Evolutionary conservation across 2,329 filamentous ascomycete species (phyloP), one percentile per base, ranked within the genome.

Genomic region (Ambrosiella cleistominuta): DNA sequence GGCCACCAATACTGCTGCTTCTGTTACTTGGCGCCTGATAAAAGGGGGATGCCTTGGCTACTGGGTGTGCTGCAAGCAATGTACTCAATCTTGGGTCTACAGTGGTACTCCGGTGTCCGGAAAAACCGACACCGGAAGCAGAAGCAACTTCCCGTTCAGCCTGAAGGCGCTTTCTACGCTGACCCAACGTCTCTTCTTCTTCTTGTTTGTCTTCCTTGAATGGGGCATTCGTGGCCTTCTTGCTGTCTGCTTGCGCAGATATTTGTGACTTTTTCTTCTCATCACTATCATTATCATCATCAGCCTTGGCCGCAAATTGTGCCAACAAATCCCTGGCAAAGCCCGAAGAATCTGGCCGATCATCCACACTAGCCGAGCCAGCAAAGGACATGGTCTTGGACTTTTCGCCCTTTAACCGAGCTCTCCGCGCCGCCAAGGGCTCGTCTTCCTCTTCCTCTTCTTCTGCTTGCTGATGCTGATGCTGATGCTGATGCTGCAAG

Each of bases 151-250:
- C 82, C 35, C 75, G 74, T 65, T 83, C 81, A 6, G 82, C 81
- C 66, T 89, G 85, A 1, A 93, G 73, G 35, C 87, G 79, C 36
- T 80, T 81, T 0, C 86, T 81, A 9, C 87, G 81, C 67, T 91
- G 85, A 8, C 86, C 87, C 0, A 93, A 74, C 0, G 87, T 91
- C 66, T 93, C 87, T 64, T 88, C 84, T 63, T 83, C 84, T 61
- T 76, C 74, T 27, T 27, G 27, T 27, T 27, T 27, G 27, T 27
- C 27, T 27, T 27, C 27, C 27, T 27, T 27, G 27, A 27, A 27
- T 27, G 27, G 27, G 27, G 27, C 27, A 17, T 66, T 63, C 59
- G 70, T 64, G 79, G 59, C 55, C 27, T 55, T 60, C 15, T 74
- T 73, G 2, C 7, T 47, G 2, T 8, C 44, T 3, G 44, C 11